A percentile compares a stretch with the other conserved stretches of the same genome.
phyloP scores from a whole-genome alignment of 805 yeast genomes.

The Cyberlindnera nakhonratchasimensis region DNA sequence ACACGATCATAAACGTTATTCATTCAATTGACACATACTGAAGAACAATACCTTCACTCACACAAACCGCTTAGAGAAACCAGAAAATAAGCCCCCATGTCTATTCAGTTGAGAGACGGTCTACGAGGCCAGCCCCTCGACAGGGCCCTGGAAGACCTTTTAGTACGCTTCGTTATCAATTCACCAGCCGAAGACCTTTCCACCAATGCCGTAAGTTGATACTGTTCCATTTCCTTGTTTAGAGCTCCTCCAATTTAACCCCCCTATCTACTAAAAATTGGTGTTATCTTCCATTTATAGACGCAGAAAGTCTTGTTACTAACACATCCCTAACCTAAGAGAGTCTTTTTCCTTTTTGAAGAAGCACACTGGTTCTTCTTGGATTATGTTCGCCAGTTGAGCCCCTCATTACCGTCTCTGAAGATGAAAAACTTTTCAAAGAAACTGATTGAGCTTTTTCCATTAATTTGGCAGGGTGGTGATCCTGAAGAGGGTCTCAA shows the following conservation, averaged over 20 bases:
- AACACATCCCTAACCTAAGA: slow-evolving; percentile 31
- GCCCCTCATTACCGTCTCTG: slow-evolving; percentile 72
- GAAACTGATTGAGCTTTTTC: slow-evolving; percentile 63
- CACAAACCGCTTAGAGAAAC: neutral
- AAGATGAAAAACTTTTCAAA: slow-evolving; percentile 76
- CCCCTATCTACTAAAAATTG: slow-evolving; percentile 10
- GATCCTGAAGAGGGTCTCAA: slow-evolving; percentile 74
- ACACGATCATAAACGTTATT: too few relatives aligned
- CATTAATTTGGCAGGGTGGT: slow-evolving; percentile 80
- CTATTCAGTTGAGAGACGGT: slow-evolving; percentile 52
- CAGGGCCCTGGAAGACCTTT: slow-evolving; percentile 75
- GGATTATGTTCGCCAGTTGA: slow-evolving; percentile 71
- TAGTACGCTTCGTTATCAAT: slow-evolving; percentile 87
- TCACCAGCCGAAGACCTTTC: slow-evolving; percentile 90
- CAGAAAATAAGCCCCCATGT: slow-evolving; percentile 40
- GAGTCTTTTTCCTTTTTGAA: slow-evolving; percentile 91
- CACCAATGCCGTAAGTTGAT: slow-evolving; percentile 46
- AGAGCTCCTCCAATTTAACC: neutral
- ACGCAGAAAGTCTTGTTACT: neutral
- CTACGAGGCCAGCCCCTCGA: slow-evolving; percentile 66
- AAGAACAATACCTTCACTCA: neutral
- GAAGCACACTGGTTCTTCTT: slow-evolving; percentile 98
- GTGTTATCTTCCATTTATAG: neutral
- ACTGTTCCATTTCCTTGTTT: too few relatives aligned
- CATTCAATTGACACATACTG: neutral